These are phyloP conservation scores for Metroxylon sagu DNA, from an alignment of 176 grass and related monocot genomes.

Conservation along the genomic window DNA sequence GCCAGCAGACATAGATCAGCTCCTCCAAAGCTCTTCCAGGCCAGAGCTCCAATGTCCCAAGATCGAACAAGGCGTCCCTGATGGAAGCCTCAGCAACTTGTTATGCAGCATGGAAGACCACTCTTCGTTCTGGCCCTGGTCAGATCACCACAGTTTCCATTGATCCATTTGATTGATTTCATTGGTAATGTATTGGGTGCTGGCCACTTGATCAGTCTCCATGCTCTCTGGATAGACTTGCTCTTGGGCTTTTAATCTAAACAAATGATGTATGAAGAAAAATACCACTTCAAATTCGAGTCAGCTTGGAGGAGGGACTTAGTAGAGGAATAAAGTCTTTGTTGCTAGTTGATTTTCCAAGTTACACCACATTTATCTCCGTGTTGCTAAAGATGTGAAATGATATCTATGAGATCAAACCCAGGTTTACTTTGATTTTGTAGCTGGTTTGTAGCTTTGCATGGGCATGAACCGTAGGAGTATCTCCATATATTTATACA, in stretches of 20 bases:
- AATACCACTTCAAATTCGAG: not conserved
- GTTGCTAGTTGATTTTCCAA: not conserved
- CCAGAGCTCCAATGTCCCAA: slow-evolving; percentile 35
- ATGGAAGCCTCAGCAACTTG: slow-evolving; percentile 60
- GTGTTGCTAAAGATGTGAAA: not conserved
- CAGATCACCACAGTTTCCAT: slow-evolving; percentile 81
- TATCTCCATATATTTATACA: no score
- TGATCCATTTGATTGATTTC: slow-evolving; percentile 12
- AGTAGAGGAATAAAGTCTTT: not conserved
- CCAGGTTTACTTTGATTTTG: not conserved
- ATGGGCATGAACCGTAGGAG: no score
- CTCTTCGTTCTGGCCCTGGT: slow-evolving; percentile 79
- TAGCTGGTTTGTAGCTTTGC: no score
- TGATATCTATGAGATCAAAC: not conserved
- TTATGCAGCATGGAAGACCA: slow-evolving; percentile 84
- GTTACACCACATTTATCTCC: not conserved
- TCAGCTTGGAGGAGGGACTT: slow-evolving; percentile 1
- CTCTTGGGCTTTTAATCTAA: not conserved
- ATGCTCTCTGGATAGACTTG: slow-evolving; percentile 1
- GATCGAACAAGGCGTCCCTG: slow-evolving; percentile 39
- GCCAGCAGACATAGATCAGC: slow-evolving; percentile 37
- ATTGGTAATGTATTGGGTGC: not conserved
- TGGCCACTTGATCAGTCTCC: not conserved
- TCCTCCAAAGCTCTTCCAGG: slow-evolving; percentile 30
- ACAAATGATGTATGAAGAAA: no score